phyloP scores from a whole-genome alignment of 345 rosid genomes.

The Citropsis articulata region DNA sequence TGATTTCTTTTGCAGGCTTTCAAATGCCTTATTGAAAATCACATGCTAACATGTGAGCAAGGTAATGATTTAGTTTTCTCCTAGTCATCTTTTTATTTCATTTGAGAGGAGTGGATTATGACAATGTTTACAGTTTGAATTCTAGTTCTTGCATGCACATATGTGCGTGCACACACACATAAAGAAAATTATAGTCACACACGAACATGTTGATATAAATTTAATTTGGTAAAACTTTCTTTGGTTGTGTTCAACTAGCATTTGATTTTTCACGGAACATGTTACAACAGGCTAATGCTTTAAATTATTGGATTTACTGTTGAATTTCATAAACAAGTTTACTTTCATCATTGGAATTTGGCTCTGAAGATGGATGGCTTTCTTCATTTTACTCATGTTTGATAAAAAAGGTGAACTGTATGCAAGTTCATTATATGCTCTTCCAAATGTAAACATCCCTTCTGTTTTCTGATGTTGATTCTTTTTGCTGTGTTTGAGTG shows the following conservation, averaged over 20 bases:
- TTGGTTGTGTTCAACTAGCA: neutral
- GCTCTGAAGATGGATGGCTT: conserved; percentile 91
- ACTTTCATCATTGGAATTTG: conserved; percentile 79
- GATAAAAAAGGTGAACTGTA: conserved; percentile 62
- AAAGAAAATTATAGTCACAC: neutral
- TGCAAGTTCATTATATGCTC: neutral
- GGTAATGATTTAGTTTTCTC: conserved; percentile 39
- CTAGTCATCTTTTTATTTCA: neutral
- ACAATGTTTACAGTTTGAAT: neutral
- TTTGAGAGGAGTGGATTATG: neutral
- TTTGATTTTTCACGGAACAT: neutral
- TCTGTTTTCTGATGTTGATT: neutral
- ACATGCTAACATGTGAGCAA: conserved; percentile 93
- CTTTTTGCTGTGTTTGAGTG: neutral
- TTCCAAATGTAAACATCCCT: conserved; percentile 6
- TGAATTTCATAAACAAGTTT: conserved; percentile 58
- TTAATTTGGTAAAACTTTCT: neutral
- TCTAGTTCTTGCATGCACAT: neutral
- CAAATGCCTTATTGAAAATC: conserved; percentile 90
- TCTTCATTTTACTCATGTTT: conserved; percentile 93
- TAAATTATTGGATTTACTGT: neutral
- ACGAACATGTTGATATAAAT: neutral
- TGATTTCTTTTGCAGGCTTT: conserved; percentile 61
- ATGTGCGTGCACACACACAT: neutral
- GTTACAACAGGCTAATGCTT: neutral